Evolutionary conservation across 768 basidiomycete genomes (phyloP).

Genomic region (Hemileccinum rubropunctum): DNA sequence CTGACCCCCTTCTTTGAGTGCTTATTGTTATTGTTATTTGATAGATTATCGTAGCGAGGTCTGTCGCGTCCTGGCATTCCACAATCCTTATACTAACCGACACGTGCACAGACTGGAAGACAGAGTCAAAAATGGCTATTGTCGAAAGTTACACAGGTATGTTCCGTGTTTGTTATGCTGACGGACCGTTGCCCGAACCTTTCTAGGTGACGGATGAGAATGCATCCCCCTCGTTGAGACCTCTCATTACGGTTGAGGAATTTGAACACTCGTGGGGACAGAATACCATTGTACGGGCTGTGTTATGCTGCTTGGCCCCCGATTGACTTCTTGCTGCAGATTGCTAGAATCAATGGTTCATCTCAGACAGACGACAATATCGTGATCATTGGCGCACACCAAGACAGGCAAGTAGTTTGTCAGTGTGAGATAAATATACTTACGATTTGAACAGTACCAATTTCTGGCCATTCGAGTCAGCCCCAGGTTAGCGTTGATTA

Average conservation of each 20-base stretch:
- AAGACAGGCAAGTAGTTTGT: constrained; percentile 57
- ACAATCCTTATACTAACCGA: constrained; percentile 13
- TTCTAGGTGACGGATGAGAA: constrained; percentile 60
- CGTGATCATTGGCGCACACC: constrained; percentile 77
- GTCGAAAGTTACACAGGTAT: constrained; percentile 62
- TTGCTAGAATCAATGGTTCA: constrained; percentile 74
- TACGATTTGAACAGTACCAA: constrained; percentile 49
- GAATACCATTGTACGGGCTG: constrained; percentile 60
- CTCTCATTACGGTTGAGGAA: constrained; percentile 63
- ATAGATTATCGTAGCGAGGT: constrained; percentile 77
- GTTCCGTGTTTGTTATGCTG: not conserved
- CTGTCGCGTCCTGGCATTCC: constrained; percentile 15
- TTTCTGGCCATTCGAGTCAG: constrained; percentile 72
- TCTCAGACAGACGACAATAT: constrained; percentile 57
- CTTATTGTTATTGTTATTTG: constrained; percentile 23
- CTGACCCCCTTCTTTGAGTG: not conserved
- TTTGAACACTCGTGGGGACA: constrained; percentile 85
- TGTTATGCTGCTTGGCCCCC: not conserved
- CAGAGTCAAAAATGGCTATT: constrained; percentile 79
- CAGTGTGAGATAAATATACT: constrained; percentile 1
- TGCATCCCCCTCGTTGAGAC: constrained; percentile 54
- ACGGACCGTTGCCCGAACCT: not conserved
- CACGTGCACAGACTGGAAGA: constrained; percentile 54
- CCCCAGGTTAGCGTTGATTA: constrained; percentile 53
- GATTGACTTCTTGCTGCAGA: constrained; percentile 38